Conservation (phyloP, 495 filamentous ascomycete genomes). For the Penicillium nucicola region DNA sequence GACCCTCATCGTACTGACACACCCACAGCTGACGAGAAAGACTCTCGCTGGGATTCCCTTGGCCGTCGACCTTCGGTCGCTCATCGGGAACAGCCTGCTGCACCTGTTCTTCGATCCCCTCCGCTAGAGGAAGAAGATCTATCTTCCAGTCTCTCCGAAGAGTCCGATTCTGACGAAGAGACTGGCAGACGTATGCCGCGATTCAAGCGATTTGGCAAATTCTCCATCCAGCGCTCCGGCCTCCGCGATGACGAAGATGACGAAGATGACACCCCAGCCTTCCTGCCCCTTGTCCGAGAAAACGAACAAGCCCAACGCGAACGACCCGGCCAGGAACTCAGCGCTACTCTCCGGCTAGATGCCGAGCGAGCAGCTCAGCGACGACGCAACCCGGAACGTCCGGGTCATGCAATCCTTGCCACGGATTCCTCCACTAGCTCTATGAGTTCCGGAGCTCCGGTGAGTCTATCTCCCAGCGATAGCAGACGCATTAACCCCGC, state of each 20-base stretch:
- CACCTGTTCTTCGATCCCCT: slow-evolving; percentile 29
- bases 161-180: slow-evolving; percentile 55
- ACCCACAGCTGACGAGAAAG: slow-evolving; percentile 37
- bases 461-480: slow-evolving; percentile 16
- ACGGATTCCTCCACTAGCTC: slow-evolving; percentile 64
- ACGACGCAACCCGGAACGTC: slow-evolving; percentile 28
- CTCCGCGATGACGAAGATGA: slow-evolving; percentile 42
- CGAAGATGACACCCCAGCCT: slow-evolving; percentile 62
- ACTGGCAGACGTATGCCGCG: slow-evolving; percentile 19
- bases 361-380: slow-evolving; percentile 45
- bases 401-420: slow-evolving; percentile 33
- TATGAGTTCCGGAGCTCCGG: slow-evolving; percentile 41
- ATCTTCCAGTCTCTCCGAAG: slow-evolving; percentile 42
- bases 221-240: slow-evolving; percentile 34
- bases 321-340: slow-evolving; percentile 47
- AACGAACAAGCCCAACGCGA: slow-evolving; percentile 20
- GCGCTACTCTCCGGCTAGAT: slow-evolving; percentile 55
- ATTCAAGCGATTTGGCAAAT: slow-evolving; percentile 38
- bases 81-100: slow-evolving; percentile 28
- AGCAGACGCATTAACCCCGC: slow-evolving; percentile 15
- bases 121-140: slow-evolving; percentile 34
- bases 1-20: slow-evolving; percentile 45
- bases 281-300: slow-evolving; percentile 60
- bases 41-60: slow-evolving; percentile 36
- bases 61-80: slow-evolving; percentile 25